Conservation (phyloP, 2,329 filamentous ascomycete genomes). For the Cladosporium sp. region DNA sequence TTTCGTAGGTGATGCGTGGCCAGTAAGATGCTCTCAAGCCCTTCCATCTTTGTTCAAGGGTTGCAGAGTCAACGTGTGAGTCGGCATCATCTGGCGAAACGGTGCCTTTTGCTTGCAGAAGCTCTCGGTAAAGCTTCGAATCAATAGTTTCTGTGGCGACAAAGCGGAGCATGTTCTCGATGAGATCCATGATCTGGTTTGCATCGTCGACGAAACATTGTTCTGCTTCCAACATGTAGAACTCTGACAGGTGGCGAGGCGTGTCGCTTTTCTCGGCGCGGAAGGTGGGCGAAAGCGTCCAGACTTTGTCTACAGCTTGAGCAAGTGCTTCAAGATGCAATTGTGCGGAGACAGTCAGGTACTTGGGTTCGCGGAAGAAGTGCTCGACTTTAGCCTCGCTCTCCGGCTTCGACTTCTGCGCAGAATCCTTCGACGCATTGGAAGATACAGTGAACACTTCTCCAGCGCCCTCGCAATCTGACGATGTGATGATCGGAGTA, state of each 20-base stretch:
- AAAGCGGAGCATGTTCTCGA: constrained; percentile 70
- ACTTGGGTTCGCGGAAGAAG: constrained; percentile 87
- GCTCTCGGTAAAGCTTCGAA: constrained; percentile 52
- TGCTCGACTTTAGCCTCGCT: constrained; percentile 37
- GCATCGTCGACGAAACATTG: constrained; percentile 72
- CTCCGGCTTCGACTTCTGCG: constrained; percentile 27
- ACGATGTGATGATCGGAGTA: constrained; percentile 90
- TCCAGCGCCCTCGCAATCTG: constrained; percentile 93
- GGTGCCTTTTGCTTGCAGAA: constrained; percentile 34
- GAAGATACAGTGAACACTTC: constrained; percentile 74
- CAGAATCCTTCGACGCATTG: constrained; percentile 16
- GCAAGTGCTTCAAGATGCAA: constrained; percentile 90
- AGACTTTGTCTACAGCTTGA: constrained; percentile 83
- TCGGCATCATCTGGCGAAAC: constrained; percentile 24
- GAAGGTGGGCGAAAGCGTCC: constrained; percentile 91
- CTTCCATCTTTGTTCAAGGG: constrained; percentile 67
- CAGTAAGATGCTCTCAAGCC: constrained; percentile 68
- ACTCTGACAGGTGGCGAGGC: constrained; percentile 88
- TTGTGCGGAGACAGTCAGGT: constrained; percentile 91
- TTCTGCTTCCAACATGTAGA: constrained; percentile 98
- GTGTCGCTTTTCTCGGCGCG: constrained; percentile 92
- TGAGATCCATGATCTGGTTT: constrained; percentile 68
- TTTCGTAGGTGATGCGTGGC: constrained; percentile 77
- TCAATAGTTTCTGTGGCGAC: constrained; percentile 48
- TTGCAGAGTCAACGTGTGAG: constrained; percentile 39